A percentile compares a stretch with the other conserved stretches of the same genome.
phyloP scores from a whole-genome alignment of 2,329 filamentous ascomycete species.

The Trichoderma atroviride region DNA sequence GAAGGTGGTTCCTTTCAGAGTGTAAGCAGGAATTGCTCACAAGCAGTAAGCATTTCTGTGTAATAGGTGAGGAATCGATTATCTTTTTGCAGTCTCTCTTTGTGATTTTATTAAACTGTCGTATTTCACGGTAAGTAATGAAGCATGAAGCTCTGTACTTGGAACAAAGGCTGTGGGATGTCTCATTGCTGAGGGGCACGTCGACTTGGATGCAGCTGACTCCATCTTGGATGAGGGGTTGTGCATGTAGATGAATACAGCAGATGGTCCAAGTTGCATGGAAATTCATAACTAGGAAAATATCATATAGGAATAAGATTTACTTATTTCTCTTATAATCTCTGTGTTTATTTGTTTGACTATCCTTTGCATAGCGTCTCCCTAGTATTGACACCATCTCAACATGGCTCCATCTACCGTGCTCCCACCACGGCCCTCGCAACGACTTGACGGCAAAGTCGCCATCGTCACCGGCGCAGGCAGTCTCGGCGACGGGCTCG shows the following conservation, averaged over 20 bases:
- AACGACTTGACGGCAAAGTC: conserved; percentile 34
- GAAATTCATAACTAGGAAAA: background rate
- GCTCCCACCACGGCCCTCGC: conserved; percentile 32
- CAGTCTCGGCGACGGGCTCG: conserved; percentile 58
- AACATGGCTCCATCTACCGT: background rate
- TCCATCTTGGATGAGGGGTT: conserved; percentile 17
- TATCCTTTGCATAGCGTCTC: background rate
- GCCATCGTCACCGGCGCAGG: conserved; percentile 35
- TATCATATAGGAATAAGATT: background rate
- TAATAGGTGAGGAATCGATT: background rate
- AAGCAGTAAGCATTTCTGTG: background rate
- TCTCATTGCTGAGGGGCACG: background rate
- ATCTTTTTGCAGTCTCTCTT: background rate
- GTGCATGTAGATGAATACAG: background rate
- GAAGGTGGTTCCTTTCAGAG: background rate
- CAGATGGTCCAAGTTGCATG: background rate
- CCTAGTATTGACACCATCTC: background rate
- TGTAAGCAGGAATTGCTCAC: background rate
- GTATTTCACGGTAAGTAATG: background rate
- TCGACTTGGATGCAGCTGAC: background rate
- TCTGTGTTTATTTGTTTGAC: background rate
- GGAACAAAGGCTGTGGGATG: background rate
- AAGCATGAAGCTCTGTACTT: background rate
- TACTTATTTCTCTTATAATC: background rate
- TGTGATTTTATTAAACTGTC: background rate